Evolutionary conservation across 768 basidiomycete genomes (phyloP).

Genomic region (Chalciporus chontae): DNA sequence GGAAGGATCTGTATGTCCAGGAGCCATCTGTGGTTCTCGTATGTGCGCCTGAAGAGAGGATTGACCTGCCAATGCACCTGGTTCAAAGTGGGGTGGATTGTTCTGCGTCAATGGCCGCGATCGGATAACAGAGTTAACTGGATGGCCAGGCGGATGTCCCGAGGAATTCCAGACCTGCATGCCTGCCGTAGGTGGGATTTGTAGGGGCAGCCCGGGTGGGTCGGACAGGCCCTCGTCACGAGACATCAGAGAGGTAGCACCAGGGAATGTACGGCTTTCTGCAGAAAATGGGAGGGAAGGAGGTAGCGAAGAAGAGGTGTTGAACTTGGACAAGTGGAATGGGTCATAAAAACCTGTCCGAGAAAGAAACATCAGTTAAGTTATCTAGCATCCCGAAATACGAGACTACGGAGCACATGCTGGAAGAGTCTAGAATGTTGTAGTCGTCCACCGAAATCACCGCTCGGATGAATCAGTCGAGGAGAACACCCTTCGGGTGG

Average conservation of each 20-base stretch:
- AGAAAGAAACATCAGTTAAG: conserved; percentile 1
- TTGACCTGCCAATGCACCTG: not conserved
- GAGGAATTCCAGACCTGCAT: not conserved
- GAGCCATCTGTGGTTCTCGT: not conserved
- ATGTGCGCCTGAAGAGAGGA: not conserved
- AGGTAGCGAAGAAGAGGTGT: not conserved
- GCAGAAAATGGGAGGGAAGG: not conserved
- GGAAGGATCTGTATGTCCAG: not conserved
- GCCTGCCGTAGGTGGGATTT: not conserved
- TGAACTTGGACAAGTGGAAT: not conserved
- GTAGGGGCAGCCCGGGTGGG: not conserved
- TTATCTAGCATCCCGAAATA: not conserved
- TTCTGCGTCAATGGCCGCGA: conserved; percentile 5
- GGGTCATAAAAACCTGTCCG: conserved; percentile 6
- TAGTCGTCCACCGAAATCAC: not conserved
- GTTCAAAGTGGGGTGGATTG: not conserved
- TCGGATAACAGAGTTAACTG: not conserved
- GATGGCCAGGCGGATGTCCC: not conserved
- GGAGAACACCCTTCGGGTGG: not conserved
- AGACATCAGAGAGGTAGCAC: conserved; percentile 2
- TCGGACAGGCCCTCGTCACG: conserved; percentile 2
- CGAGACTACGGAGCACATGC: not conserved
- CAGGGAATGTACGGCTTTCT: not conserved
- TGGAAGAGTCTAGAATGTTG: not conserved
- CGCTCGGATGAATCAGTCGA: not conserved